Evolutionary conservation across 2,329 filamentous ascomycete genomes (phyloP).

Genomic region (Helotiales sp.): DNA sequence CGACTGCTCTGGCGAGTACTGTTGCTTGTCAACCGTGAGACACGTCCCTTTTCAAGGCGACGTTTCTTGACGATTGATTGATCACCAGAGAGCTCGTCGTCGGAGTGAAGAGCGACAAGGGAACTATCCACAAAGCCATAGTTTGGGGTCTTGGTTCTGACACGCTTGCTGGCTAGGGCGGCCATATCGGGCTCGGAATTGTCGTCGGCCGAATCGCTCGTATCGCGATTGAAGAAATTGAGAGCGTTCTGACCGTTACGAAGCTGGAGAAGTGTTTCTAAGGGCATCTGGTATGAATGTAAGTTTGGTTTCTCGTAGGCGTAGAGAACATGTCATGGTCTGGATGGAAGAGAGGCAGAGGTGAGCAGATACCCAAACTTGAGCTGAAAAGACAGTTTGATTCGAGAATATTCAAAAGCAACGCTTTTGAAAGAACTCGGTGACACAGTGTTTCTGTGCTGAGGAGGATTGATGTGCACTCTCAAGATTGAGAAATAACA

Average conservation of each 20-base stretch:
- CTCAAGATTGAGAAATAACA: not conserved
- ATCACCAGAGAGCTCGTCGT: conserved; percentile 30
- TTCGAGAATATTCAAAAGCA: not conserved
- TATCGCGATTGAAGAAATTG: conserved; percentile 45
- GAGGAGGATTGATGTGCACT: not conserved
- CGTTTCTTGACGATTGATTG: conserved; percentile 32
- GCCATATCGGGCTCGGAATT: conserved; percentile 25
- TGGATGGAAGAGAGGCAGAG: not conserved
- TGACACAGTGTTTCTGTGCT: not conserved
- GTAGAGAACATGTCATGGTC: not conserved
- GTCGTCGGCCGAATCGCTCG: conserved; percentile 27
- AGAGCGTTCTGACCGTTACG: conserved; percentile 54
- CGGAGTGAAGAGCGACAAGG: conserved; percentile 25
- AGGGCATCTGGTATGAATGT: conserved; percentile 47
- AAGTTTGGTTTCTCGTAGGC: not conserved
- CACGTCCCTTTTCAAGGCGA: conserved; percentile 31
- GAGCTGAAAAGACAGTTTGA: not conserved
- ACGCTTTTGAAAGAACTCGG: not conserved
- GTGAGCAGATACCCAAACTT: not conserved
- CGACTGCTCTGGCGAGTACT: conserved; percentile 31
- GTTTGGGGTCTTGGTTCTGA: conserved; percentile 26
- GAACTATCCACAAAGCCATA: conserved; percentile 33
- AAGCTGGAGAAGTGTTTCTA: conserved; percentile 50
- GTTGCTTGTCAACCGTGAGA: conserved; percentile 25
- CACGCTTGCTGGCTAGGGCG: conserved; percentile 32